Evolutionary conservation across 108 stramenopile species (phyloP), one percentile per base, ranked within the genome.

Genomic region (Conticribra weissflogii): DNA sequence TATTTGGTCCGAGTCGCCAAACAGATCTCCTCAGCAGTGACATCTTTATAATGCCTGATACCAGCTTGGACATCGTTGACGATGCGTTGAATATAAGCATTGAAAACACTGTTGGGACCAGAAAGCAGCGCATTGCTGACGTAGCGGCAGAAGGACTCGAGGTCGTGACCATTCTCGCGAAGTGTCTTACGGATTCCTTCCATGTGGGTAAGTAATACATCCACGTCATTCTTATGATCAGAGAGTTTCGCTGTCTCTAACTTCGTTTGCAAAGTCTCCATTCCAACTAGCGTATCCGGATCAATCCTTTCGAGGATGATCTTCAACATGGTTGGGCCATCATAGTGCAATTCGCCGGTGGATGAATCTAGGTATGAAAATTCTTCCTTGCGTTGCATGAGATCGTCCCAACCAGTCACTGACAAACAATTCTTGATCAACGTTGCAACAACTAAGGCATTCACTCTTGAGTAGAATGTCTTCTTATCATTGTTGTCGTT

Each of bases 311-410:
- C 50, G 16, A 51, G 16, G 9, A 51, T 21, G 18, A 51, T 21
- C 18, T 51, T 51, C 16, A 51, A 16, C 50, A 51, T 51, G 17
- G 50, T 51, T 51, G 50, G 50, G 3, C 50, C 50, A 51, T 51
- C 50, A 21, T 51, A 51, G 19, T 21, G 4, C 50, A 19, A 19
- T 17, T 19, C 19, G 18, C 50, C 50, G 12, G 36, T 41, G 44
- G 8, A 14, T 17, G 19, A 9, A 18, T 21, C 16, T 3, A 19
- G 50, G 19, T 18, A 51, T 4, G 50, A 51, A 21, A 51, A 51
- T 21, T 51, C 18, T 9, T 19, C 18, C 19, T 51, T 21, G 16
- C 18, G 4, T 3, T 18, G 19, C 50, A 51, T 51, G 4, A 51
- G 19, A 21, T 51, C 50, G 50, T 51, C 50, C 50, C 50, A 51